A percentile compares a stretch with the other conserved stretches of the same genome.
Conservation (phyloP, 2,329 filamentous ascomycete genomes). For the Neopestalotiopsis sp. region DNA sequence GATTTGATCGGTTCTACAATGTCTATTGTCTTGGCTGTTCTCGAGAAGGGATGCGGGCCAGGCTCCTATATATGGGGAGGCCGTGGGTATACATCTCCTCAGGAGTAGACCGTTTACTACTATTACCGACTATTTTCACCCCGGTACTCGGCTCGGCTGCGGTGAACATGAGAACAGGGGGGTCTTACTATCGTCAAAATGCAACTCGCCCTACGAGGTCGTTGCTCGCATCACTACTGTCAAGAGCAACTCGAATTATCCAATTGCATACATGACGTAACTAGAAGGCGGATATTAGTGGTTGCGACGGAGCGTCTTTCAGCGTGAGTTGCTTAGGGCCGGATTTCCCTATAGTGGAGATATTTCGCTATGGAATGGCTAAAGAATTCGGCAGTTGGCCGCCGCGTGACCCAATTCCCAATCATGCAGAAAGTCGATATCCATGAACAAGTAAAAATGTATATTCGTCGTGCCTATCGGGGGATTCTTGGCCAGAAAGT, state of each 20-base stretch:
- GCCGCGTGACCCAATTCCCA: not conserved
- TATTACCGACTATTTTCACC: not conserved
- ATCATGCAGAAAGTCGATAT: not conserved
- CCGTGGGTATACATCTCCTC: not conserved
- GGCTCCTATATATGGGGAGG: not conserved
- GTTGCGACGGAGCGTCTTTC: not conserved
- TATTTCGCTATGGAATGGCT: not conserved
- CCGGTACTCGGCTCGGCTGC: not conserved
- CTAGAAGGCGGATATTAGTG: not conserved
- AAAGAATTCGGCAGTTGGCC: not conserved
- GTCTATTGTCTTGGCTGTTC: not conserved
- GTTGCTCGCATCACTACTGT: not conserved
- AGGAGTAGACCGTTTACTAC: not conserved
- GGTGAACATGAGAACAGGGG: not conserved
- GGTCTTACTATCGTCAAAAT: not conserved
- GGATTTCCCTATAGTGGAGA: slow-evolving; percentile 4
- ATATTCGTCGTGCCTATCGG: not conserved
- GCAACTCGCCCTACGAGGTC: not conserved
- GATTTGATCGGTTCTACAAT: not conserved
- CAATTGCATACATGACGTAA: not conserved
- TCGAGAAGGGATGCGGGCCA: not conserved
- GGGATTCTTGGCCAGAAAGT: not conserved
- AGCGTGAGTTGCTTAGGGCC: not conserved
- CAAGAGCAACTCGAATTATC: not conserved
- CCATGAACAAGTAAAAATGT: not conserved